These are phyloP conservation scores for Starmerella vaccinii DNA, from an alignment of 805 yeast genomes.

Conservation along the genomic window DNA sequence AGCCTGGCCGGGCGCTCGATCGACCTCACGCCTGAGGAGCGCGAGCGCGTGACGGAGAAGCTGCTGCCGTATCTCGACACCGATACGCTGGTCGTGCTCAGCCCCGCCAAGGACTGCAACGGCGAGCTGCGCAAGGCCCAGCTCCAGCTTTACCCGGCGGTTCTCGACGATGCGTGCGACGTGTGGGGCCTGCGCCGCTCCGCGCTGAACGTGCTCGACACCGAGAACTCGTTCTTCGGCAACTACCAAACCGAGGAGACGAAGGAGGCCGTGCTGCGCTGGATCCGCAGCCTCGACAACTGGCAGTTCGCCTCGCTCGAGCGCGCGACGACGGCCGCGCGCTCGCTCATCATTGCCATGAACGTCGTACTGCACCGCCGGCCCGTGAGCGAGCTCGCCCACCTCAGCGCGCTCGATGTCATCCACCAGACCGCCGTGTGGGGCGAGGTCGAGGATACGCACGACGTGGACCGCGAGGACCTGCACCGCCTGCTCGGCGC, in stretches of 20 bases:
- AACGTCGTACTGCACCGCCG: conserved; percentile 40
- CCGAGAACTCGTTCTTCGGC: conserved; percentile 74
- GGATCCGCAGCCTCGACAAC: conserved; percentile 50
- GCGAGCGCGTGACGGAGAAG: conserved; percentile 47
- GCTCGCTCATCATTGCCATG: conserved; percentile 77
- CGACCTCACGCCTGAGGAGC: conserved; percentile 53
- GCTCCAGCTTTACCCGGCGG: conserved; percentile 62
- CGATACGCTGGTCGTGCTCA: conserved; percentile 79
- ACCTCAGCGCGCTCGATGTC: conserved; percentile 70
- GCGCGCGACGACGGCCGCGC: conserved; percentile 73
- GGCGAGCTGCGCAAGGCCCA: conserved; percentile 76
- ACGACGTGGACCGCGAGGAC: conserved; percentile 92
- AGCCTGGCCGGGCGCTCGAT: conserved; percentile 78
- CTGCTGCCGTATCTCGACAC: conserved; percentile 82
- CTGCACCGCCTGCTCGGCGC: conserved; percentile 71
- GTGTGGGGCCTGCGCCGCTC: conserved; percentile 35
- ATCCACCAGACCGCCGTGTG: conserved; percentile 77
- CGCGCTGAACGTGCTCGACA: conserved; percentile 53
- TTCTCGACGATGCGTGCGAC: conserved; percentile 56
- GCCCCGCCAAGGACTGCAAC: conserved; percentile 71
- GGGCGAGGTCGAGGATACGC: conserved; percentile 99
- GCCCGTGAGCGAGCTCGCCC: conserved; percentile 59
- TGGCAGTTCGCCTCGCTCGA: conserved; percentile 86
- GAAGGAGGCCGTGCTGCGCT: conserved; percentile 50
- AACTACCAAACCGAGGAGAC: conserved; percentile 57